phyloP scores from a whole-genome alignment of 352 stramenopile species.

The Blastocystis hominis region DNA sequence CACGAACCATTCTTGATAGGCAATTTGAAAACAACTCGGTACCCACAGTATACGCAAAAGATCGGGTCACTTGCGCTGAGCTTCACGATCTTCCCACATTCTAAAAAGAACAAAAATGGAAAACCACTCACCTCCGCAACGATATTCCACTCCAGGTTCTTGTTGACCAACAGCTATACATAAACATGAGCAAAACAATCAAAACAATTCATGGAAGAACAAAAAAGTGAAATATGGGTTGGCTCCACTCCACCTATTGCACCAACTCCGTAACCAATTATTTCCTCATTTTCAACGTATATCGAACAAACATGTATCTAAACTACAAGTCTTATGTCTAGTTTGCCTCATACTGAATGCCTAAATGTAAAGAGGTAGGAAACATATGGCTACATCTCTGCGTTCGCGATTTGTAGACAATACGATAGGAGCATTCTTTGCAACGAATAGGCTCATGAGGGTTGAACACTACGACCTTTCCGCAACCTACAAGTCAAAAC shows the following conservation, averaged over 20 bases:
- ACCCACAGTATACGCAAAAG: conserved; percentile 36
- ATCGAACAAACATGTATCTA: conserved; percentile 44
- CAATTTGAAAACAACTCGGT: conserved; percentile 52
- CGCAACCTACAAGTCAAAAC: neutral
- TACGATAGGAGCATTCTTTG: conserved; percentile 41
- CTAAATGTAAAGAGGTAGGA: neutral
- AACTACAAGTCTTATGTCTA: neutral
- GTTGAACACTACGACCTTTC: conserved; percentile 43
- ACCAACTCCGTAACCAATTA: neutral
- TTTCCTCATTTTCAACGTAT: neutral
- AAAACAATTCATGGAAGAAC: conserved; percentile 38
- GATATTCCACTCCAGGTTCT: conserved; percentile 39
- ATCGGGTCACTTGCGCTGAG: neutral
- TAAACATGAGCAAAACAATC: neutral
- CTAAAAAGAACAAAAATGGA: neutral
- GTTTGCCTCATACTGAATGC: conserved; percentile 52
- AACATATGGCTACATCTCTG: conserved; percentile 17
- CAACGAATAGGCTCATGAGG: conserved; percentile 52
- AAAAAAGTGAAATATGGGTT: neutral
- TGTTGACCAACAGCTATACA: conserved; percentile 2
- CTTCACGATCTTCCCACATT: conserved; percentile 27
- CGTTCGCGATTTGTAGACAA: conserved; percentile 49
- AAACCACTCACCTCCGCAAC: conserved; percentile 16
- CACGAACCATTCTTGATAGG: conserved; percentile 4
- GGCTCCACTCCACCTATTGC: neutral